Evolutionary conservation across 2,329 filamentous ascomycete species (phyloP), one percentile per base, ranked within the genome.

Genomic region (Sporothrix brunneoviolacea): DNA sequence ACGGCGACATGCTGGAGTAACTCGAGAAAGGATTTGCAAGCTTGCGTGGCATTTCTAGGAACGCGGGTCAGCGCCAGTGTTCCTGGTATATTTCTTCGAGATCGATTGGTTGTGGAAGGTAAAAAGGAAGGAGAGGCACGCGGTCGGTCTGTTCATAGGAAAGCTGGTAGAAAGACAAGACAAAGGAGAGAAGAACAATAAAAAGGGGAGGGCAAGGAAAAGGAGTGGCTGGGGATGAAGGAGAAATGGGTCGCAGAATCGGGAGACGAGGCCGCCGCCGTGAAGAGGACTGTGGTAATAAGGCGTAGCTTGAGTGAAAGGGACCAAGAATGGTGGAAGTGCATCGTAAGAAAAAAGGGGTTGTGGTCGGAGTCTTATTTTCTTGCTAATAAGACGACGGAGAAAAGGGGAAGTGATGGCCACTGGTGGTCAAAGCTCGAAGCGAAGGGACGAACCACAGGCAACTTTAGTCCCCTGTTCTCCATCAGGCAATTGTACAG

Each of bases 11-110:
- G 65, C 66, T 71, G 65, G 70, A 69, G 57, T 68, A 68, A 57
- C 63, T 72, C 62, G 72, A 71, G 63, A 82, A 81, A 53, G 75
- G 77, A 60, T 80, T 80, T 57, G 71, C 66, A 58, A 82, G 70
- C 69, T 73, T 77, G 68, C 76, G 77, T 65, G 77, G 77, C 78
- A 82, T 80, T 56, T 72, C 70, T 55, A 33, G 27, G 38, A 72
- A 65, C 35, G 46, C 40, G 21, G 51, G 32, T n/a, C 7, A 15
- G 24, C 30, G 45, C 41, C 37, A 39, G 45, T 41, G 10, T 13
- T 43, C 22, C 6, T 21, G 4, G 33, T 46, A 24, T 28, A 27
- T 24, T 21, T 22, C 18, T 12, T 22, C 18, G 18, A 10, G 24
- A 28, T 5, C 6, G 24, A 28, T 5, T 5, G 24, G 24, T 5